Evolutionary conservation across 805 yeast genomes (phyloP), one percentile per base, ranked within the genome.

Genomic region (Candida hungchunana): DNA sequence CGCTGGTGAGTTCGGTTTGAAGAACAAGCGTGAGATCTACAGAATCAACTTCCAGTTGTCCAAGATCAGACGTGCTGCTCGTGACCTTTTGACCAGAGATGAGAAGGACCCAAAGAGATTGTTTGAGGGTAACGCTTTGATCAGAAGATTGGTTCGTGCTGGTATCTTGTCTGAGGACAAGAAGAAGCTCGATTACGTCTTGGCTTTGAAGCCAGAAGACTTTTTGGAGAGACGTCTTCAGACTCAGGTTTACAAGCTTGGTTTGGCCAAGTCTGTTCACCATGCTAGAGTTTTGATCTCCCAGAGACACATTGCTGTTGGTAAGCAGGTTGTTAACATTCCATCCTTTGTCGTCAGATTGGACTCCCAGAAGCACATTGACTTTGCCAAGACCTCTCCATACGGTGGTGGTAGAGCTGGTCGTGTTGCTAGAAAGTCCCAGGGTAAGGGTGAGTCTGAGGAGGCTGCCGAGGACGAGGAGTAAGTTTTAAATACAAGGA

Each of bases 361-460:
- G 69, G 98, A 93, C 78, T 89, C 98, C 57, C 98, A 93, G 77
- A 93, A 93, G 85, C 97, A 93, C 88, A 87, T 93, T 75, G 97
- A 93, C 82, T 93, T 90, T 64, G 95, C 98, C 63, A 83, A 93
- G 69, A 87, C 86, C 71, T 93, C 98, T 58, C 98, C 98, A 72
- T 90, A 86, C 89, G 98, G 98, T 73, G 98, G 98, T 77, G 98
- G 96, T 62, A 90, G 98, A 79, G 94, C 98, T 60, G 98, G 98
- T 71, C 93, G 98, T 82, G 95, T 87, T 66, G 94, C 93, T 82
- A 87, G 97, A 73, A 58, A 73, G 67, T 59, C 58, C 57, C 78
- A 71, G 64, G 71, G 65, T 61, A 73, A 42, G 33, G 45, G 43
- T 42, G 41, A 23, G 21, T 82, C 67, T 51, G 89, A 70, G 53